Conservation (phyloP, 305 asterid species). For the Solanum aculeatissimum region DNA sequence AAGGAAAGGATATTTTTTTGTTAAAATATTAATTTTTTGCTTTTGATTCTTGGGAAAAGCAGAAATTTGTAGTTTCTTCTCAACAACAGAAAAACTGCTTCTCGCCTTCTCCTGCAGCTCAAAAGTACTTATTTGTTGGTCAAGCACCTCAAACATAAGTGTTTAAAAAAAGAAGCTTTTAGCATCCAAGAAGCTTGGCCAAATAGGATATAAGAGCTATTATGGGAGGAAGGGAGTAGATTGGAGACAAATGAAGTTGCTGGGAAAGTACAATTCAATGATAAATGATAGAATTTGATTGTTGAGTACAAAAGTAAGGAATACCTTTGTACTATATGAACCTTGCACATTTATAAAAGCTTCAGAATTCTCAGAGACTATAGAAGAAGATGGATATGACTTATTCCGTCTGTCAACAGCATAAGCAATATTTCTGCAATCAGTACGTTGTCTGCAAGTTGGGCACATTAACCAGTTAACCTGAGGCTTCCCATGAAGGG, state of each 20-base stretch:
- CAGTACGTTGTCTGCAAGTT: constrained; percentile 77
- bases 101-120: background rate
- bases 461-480: constrained; percentile 77
- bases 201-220: background rate
- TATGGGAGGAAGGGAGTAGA: background rate
- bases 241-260: background rate
- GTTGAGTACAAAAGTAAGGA: background rate
- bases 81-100: background rate
- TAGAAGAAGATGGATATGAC: constrained; percentile 16
- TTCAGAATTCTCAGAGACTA: constrained; percentile 37
- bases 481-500: constrained; percentile 40
- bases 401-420: constrained; percentile 59
- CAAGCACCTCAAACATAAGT: background rate
- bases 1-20: background rate
- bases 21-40: background rate
- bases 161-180: background rate
- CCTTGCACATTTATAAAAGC: constrained; percentile 58
- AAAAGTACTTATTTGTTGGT: background rate
- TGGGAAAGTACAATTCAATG: background rate
- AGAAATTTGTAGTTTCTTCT: background rate
- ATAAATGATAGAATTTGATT: background rate
- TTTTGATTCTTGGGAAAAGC: background rate
- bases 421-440: constrained; percentile 72
- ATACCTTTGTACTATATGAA: constrained; percentile 94
- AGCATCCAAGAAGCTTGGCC: background rate